phyloP scores from a whole-genome alignment of 192 early-diverging fungal species.

The Jimgerdemannia flammicorona region DNA sequence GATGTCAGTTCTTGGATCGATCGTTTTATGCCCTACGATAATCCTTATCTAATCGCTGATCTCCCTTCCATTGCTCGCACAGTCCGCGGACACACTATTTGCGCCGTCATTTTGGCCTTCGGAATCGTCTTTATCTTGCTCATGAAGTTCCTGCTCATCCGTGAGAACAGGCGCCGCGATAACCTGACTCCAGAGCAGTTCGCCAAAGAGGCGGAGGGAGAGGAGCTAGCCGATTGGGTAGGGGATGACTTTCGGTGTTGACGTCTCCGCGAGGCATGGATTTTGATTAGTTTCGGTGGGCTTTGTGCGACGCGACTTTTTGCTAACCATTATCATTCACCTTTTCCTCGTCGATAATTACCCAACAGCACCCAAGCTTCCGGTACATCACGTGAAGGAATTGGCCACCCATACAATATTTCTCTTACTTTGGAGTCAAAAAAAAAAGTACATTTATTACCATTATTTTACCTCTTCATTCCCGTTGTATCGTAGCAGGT shows the following conservation, averaged over 20 bases:
- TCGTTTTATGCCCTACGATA: neutral
- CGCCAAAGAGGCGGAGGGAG: conserved; percentile 28
- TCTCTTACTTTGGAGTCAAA: neutral
- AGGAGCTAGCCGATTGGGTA: conserved; percentile 44
- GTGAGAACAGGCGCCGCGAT: conserved; percentile 58
- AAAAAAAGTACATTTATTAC: no score
- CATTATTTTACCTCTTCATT: no score
- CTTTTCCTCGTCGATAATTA: neutral
- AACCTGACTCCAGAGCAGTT: conserved; percentile 46
- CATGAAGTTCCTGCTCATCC: conserved; percentile 48
- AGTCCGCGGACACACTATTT: conserved; percentile 37
- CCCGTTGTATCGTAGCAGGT: no score
- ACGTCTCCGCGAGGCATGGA: no score
- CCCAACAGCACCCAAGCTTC: conserved; percentile 26
- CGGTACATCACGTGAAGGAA: conserved; percentile 25
- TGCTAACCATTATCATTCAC: neutral
- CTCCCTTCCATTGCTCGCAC: neutral
- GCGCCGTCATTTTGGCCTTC: conserved; percentile 46
- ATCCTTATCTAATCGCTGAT: neutral
- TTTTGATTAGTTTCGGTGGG: no score
- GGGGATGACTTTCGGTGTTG: neutral
- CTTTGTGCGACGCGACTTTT: neutral
- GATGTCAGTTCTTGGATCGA: neutral
- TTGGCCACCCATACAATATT: neutral
- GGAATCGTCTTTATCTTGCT: conserved; percentile 42